Evolutionary conservation across 2,329 filamentous ascomycete species (phyloP).

Genomic region (Nannizzia gypsea): DNA sequence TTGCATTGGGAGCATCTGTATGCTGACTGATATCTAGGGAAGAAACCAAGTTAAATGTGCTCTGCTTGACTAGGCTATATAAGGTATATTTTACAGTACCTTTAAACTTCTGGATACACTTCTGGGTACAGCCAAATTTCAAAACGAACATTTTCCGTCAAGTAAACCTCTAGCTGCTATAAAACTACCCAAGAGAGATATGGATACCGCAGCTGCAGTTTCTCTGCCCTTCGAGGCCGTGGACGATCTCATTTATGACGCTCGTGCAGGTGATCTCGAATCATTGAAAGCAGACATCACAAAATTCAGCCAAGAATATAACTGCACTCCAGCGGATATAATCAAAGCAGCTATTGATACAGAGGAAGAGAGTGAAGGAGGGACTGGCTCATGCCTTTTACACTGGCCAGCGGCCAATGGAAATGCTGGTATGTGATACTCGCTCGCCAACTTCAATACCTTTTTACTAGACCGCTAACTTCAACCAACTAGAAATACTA

Average conservation of each 20-base stretch:
- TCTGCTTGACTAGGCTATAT: too few species aligned
- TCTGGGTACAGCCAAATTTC: too few species aligned
- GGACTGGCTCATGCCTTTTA: conserved; percentile 42
- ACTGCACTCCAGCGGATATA: conserved; percentile 49
- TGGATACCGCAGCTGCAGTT: conserved; percentile 9
- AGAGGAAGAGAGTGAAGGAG: conserved; percentile 59
- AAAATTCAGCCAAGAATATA: conserved; percentile 51
- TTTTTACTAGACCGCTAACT: neutral
- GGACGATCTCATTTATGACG: conserved; percentile 82
- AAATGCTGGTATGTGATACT: conserved; percentile 53
- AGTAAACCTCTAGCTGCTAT: too few species aligned
- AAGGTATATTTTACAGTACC: too few species aligned
- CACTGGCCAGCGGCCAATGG: conserved; percentile 94
- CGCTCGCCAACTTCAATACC: neutral
- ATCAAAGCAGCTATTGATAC: conserved; percentile 60
- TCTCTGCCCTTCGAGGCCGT: conserved; percentile 63
- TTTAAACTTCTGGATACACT: too few species aligned
- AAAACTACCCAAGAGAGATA: neutral
- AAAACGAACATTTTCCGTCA: too few species aligned
- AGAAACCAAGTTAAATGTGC: neutral
- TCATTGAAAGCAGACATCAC: conserved; percentile 53
- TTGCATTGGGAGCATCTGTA: neutral
- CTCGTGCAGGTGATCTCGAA: conserved; percentile 62
- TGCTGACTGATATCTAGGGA: neutral
- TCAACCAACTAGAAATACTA: conserved; percentile 31